Conservation (phyloP, 208 protist genomes). For the Crithidia acanthocephali region DNA sequence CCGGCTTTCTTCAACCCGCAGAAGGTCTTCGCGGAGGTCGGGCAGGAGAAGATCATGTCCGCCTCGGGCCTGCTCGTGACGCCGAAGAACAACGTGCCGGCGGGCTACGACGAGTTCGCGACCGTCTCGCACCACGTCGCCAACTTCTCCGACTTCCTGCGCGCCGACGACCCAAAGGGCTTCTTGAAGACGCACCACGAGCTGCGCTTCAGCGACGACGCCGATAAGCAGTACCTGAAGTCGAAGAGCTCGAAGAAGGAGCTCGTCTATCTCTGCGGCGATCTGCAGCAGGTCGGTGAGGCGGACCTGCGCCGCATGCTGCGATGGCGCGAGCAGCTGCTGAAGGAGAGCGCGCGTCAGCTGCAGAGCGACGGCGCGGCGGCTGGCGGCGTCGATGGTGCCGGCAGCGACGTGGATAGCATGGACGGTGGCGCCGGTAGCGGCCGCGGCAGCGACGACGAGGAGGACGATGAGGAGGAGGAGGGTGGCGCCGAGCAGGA, state of each 20-base stretch:
- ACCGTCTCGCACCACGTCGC: constrained; percentile 79
- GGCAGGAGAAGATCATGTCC: constrained; percentile 86
- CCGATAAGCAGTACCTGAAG: constrained; percentile 75
- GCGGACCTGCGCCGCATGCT: constrained; percentile 93
- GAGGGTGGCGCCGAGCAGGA: constrained; percentile 25
- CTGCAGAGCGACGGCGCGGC: constrained; percentile 17
- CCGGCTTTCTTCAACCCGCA: constrained; percentile 96
- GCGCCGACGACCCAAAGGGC: constrained; percentile 84
- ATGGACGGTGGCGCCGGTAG: constrained; percentile 37
- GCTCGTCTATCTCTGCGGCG: constrained; percentile 89
- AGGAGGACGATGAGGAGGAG: constrained; percentile 37
- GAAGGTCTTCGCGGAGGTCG: constrained; percentile 96
- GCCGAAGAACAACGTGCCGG: constrained; percentile 78
- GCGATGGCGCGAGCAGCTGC: constrained; percentile 94
- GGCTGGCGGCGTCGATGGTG: constrained; percentile 25
- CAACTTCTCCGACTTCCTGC: constrained; percentile 92
- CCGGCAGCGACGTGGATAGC: constrained; percentile 33
- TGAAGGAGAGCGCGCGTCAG: constrained; percentile 56
- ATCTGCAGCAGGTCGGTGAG: constrained; percentile 96
- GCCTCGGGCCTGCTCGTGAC: constrained; percentile 69
- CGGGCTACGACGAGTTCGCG: constrained; percentile 94
- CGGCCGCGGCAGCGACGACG: constrained; percentile 28
- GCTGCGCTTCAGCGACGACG: constrained; percentile 87
- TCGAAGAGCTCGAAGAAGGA: constrained; percentile 93
- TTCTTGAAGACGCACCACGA: constrained; percentile 91